Evolutionary conservation across 495 filamentous ascomycete species (phyloP).

Genomic region (Penicillium daleae): DNA sequence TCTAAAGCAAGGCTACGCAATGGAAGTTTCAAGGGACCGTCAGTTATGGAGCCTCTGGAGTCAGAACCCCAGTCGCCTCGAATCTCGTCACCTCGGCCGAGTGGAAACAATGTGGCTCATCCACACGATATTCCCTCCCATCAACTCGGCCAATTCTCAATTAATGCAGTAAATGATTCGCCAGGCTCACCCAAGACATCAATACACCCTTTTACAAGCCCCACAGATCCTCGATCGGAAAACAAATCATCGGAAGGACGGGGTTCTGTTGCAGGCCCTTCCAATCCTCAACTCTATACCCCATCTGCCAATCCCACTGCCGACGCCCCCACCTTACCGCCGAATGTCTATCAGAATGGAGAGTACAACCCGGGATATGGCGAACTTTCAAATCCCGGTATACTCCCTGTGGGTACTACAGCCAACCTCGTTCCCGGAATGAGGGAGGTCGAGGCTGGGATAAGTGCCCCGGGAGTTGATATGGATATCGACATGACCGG

Average conservation of each 20-base stretch:
- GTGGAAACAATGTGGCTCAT: not conserved
- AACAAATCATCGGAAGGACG: constrained; percentile 13
- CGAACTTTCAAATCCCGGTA: constrained; percentile 15
- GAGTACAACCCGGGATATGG: constrained; percentile 20
- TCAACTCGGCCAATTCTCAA: constrained; percentile 30
- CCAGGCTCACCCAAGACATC: constrained; percentile 17
- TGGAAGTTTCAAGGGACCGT: constrained; percentile 14
- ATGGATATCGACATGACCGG: constrained; percentile 26
- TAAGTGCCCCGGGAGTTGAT: constrained; percentile 17
- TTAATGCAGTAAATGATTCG: constrained; percentile 11
- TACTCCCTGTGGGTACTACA: constrained; percentile 18
- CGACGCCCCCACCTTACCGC: constrained; percentile 10
- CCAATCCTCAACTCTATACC: constrained; percentile 16
- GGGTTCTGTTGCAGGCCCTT: constrained; percentile 2
- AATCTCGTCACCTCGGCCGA: constrained; percentile 1
- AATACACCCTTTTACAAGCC: not conserved
- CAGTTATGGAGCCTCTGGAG: constrained; percentile 18
- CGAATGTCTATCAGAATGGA: constrained; percentile 14
- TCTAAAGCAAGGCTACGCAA: constrained; percentile 41
- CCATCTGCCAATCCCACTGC: constrained; percentile 8
- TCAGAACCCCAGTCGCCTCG: constrained; percentile 18
- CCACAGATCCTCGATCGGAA: not conserved
- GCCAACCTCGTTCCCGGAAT: constrained; percentile 14
- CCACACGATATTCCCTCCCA: constrained; percentile 10
- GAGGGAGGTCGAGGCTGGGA: constrained; percentile 21